Percentiles rank a stretch among this genome's conserved stretches.
phyloP scores from a whole-genome alignment of 2,329 filamentous ascomycete species.

The Hypoxylon sp. region DNA sequence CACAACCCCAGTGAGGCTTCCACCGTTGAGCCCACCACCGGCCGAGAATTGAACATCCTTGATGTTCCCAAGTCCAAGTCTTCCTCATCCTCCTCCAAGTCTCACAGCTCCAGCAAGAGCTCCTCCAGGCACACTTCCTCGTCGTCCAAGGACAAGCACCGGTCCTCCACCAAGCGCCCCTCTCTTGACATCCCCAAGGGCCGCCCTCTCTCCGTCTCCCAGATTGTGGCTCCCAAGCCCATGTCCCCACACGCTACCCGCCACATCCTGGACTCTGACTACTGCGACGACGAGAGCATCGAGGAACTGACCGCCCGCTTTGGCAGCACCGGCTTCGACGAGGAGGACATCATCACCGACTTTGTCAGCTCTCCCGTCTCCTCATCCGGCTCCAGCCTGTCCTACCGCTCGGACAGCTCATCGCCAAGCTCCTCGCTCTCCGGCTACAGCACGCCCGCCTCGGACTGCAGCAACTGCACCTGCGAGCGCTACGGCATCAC shows the following conservation, averaged over 20 bases:
- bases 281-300: conserved; percentile 78
- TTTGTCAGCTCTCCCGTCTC: conserved; percentile 73
- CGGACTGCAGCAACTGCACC: conserved; percentile 84
- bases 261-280: conserved; percentile 87
- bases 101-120: conserved; percentile 63
- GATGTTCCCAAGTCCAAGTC: conserved; percentile 78
- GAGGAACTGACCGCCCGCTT: conserved; percentile 87
- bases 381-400: conserved; percentile 78
- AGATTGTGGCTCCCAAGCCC: conserved; percentile 93
- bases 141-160: conserved; percentile 60
- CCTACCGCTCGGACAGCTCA: conserved; percentile 79
- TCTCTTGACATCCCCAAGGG: conserved; percentile 85
- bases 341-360: conserved; percentile 70
- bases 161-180: conserved; percentile 60
- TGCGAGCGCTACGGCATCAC: conserved; percentile 98
- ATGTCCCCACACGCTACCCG: conserved; percentile 89
- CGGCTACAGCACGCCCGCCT: conserved; percentile 84
- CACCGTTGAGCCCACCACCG: conserved; percentile 95
- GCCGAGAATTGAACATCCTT: conserved; percentile 97
- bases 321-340: conserved; percentile 71
- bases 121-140: conserved; percentile 59
- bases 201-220: conserved; percentile 86
- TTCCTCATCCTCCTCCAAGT: conserved; percentile 64
- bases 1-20: conserved; percentile 93
- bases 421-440: conserved; percentile 80